Conservation (phyloP, 2,329 filamentous ascomycete species). For the Diplodia seriata region DNA sequence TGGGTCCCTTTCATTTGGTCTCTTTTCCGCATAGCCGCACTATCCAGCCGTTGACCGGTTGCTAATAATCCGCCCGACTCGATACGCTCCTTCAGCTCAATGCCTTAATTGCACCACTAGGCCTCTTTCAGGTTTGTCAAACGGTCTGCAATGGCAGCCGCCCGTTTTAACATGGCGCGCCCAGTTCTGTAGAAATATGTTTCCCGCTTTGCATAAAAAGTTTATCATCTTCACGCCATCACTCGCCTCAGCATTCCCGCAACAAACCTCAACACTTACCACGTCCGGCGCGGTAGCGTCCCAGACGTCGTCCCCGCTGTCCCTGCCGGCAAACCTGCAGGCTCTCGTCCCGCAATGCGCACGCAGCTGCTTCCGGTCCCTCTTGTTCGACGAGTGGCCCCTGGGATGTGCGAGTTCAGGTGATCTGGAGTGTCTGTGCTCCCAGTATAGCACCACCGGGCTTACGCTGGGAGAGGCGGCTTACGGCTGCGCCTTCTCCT, state of each 20-base stretch:
- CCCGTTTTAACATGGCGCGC: neutral
- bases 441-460: constrained; percentile 47
- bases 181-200: constrained; percentile 38
- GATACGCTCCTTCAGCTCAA: constrained; percentile 27
- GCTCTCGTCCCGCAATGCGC: constrained; percentile 58
- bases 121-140: constrained; percentile 42
- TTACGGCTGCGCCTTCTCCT: constrained; percentile 47
- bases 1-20: constrained; percentile 33
- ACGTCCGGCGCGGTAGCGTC: neutral
- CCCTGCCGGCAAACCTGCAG: constrained; percentile 55
- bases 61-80: constrained; percentile 27
- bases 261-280: constrained; percentile 15
- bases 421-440: constrained; percentile 47
- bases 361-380: constrained; percentile 54
- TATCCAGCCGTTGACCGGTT: constrained; percentile 45
- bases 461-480: constrained; percentile 49
- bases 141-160: constrained; percentile 8
- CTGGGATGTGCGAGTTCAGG: constrained; percentile 44
- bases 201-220: constrained; percentile 35
- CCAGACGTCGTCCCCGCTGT: constrained; percentile 46
- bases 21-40: constrained; percentile 27
- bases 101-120: constrained; percentile 30
- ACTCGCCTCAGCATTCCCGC: constrained; percentile 20
- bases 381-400: constrained; percentile 45
- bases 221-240: constrained; percentile 29